Evolutionary conservation across 2,329 filamentous ascomycete species (phyloP), one percentile per base, ranked within the genome.

Genomic region (Hymenoscyphus scutula): DNA sequence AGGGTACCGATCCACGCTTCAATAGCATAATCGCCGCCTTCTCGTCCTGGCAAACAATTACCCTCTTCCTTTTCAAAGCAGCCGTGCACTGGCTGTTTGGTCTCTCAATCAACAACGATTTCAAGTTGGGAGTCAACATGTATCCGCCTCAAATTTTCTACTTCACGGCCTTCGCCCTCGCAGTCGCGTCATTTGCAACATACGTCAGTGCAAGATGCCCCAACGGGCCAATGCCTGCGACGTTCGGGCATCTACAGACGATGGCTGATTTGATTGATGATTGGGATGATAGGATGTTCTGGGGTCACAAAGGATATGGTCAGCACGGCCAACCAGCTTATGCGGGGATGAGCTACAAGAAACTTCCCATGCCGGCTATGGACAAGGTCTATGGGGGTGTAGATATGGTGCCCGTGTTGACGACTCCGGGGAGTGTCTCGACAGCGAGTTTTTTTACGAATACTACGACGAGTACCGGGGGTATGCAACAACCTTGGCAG

Each of bases 81-180:
- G 66, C 63, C n/a, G 66, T 73, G 5, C 73, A 75, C 63, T 74
- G 73, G 73, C 62, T 75, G 45, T 73, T 75, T 56, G 73, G 73
- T 58, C 68, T 73, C 8, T 65, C 67, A 25, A 70, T 73, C 64
- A 72, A 70, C 58, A 62, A 71, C 51, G 70, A 69, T 51, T 74
- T 68, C 58, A 65, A 64, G 17, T 62, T 73, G 23, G 71, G 71
- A 25, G 68, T 73, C 48, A 73, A 73, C 65, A 73, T 74, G 69
- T 71, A 72, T 25, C 69, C 70, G 5, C 69, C 71, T 1, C 71
- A 74, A 45, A 70, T 75, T 13, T 72, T 74, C 57, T 73, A 74
- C 58, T 71, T 74, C 53, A 65, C 64, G 10, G 68, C 41, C 13
- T 68, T 72, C 48, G 56, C 66, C 7, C 62, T 73, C 1, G 60